Evolutionary conservation across 176 grass and related monocot species (phyloP).

Genomic region (Chloris gayana): DNA sequence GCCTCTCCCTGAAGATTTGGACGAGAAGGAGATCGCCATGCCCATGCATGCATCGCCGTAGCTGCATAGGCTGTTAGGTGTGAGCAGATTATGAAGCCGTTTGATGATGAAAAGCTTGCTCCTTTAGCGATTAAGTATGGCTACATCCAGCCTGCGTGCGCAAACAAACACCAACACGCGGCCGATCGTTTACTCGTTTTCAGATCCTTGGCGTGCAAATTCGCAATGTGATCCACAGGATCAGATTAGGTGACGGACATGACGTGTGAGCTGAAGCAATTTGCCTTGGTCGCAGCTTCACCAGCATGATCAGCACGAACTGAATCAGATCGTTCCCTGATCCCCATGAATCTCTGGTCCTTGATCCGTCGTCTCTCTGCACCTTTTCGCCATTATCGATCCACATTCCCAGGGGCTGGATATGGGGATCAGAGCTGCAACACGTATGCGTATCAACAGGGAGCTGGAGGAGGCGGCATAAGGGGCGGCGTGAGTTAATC

Average conservation of each 20-base stretch:
- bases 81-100: neutral
- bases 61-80: neutral
- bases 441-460: neutral
- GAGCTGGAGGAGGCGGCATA: neutral
- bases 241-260: neutral
- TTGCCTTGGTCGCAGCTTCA: neutral
- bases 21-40: neutral
- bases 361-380: neutral
- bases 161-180: neutral
- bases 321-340: neutral
- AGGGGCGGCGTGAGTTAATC: neutral
- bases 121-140: neutral
- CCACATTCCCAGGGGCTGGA: neutral
- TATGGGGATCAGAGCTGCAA: neutral
- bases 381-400: slow-evolving; percentile 12
- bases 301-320: neutral
- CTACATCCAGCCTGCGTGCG: neutral
- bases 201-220: neutral
- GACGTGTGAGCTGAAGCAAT: neutral
- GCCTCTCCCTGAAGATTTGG: neutral
- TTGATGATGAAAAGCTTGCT: neutral
- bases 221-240: neutral
- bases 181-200: neutral
- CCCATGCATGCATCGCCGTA: neutral
- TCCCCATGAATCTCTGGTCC: neutral